These are phyloP conservation scores for Saturnispora serradocipensis DNA, from an alignment of 805 yeast genomes.

Conservation along the genomic window DNA sequence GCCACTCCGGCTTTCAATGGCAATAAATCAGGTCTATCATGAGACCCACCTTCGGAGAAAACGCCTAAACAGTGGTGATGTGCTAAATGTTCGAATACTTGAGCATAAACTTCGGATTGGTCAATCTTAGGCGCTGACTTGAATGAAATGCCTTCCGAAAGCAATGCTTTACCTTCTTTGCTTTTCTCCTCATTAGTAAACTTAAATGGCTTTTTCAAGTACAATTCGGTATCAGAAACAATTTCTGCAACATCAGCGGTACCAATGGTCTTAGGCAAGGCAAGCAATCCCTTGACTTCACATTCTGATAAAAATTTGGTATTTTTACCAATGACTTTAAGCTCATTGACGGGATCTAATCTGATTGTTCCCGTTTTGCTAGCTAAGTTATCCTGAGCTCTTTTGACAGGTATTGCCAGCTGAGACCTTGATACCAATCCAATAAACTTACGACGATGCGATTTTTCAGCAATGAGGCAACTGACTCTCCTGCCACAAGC, in stretches of 20 bases:
- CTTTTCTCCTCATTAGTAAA: conserved; percentile 30
- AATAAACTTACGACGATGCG: conserved; percentile 43
- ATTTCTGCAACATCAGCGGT: conserved; percentile 61
- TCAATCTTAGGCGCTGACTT: conserved; percentile 78
- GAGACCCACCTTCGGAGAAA: conserved; percentile 98
- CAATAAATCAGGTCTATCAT: conserved; percentile 82
- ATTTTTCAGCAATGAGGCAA: conserved; percentile 45
- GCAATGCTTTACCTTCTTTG: conserved; percentile 31
- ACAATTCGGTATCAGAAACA: conserved; percentile 60
- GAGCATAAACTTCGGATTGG: conserved; percentile 73
- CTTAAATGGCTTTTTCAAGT: conserved; percentile 60
- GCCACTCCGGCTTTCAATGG: conserved; percentile 98
- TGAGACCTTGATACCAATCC: conserved; percentile 72
- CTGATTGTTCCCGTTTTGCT: conserved; percentile 59
- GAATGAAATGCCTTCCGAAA: conserved; percentile 46
- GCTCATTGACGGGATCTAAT: conserved; percentile 37
- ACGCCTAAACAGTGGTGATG: conserved; percentile 81
- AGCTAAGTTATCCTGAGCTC: conserved; percentile 81
- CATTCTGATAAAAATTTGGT: conserved; percentile 62
- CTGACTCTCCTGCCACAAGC: conserved; percentile 40
- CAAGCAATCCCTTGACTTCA: conserved; percentile 55
- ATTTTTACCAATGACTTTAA: conserved; percentile 42
- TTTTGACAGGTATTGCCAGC: conserved; percentile 79
- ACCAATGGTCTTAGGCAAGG: conserved; percentile 72
- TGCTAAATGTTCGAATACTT: conserved; percentile 76